phyloP scores from a whole-genome alignment of 192 early-diverging fungal genomes.

The Diversispora eburnea region DNA sequence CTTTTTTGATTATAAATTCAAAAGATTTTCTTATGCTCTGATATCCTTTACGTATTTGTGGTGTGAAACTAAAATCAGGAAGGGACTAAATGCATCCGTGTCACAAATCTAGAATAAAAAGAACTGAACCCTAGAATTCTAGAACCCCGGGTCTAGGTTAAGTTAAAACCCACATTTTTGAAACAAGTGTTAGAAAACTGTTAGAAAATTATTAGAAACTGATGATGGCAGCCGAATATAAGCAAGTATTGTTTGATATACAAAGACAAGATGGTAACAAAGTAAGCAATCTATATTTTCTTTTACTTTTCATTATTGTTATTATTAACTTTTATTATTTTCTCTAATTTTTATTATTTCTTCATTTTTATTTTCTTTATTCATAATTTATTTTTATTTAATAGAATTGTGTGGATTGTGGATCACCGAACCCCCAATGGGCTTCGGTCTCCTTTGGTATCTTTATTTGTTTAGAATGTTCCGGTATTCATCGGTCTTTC shows the following conservation, averaged over 20 bases:
- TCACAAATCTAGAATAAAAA: too few species aligned
- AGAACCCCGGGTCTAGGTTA: too few species aligned
- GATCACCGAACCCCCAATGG: slow-evolving; percentile 82
- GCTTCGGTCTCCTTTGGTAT: slow-evolving; percentile 90
- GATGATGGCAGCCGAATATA: slow-evolving; percentile 57
- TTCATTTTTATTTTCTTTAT: not conserved
- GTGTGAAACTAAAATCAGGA: too few species aligned
- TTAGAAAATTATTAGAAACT: too few species aligned
- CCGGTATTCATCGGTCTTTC: slow-evolving; percentile 82
- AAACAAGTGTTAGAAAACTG: too few species aligned
- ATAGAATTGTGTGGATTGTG: slow-evolving; percentile 88
- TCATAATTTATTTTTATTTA: slow-evolving; percentile 1
- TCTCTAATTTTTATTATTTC: not conserved
- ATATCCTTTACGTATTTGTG: too few species aligned
- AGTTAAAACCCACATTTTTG: too few species aligned
- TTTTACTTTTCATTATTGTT: not conserved
- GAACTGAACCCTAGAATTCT: too few species aligned
- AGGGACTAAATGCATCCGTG: too few species aligned
- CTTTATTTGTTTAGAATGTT: slow-evolving; percentile 95
- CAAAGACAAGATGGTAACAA: slow-evolving; percentile 55
- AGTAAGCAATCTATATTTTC: slow-evolving; percentile 31
- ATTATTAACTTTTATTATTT: not conserved
- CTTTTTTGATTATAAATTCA: too few species aligned
- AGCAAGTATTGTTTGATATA: slow-evolving; percentile 58
- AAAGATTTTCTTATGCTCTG: too few species aligned